Conservation (phyloP, 176 grass and related monocot species). For the Musa schizocarpa region DNA sequence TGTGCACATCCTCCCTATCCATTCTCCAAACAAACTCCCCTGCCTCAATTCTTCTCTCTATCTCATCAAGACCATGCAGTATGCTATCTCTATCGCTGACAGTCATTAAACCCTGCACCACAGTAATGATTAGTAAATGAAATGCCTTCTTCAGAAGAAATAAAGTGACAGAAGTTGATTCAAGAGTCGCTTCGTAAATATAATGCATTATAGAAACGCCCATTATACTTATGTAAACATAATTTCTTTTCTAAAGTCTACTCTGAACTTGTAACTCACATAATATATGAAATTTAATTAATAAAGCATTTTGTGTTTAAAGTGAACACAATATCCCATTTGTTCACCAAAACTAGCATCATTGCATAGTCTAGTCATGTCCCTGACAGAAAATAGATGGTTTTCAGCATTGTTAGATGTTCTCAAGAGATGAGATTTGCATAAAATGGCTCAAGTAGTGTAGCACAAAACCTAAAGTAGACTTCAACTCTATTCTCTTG, state of each 20-base stretch:
- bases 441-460: too few species aligned
- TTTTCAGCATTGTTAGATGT: neutral
- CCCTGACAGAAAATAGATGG: neutral
- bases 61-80: constrained; percentile 72
- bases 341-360: neutral
- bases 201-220: too few species aligned
- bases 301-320: neutral
- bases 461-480: neutral
- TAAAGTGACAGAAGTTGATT: neutral
- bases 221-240: too few species aligned
- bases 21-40: constrained; percentile 86
- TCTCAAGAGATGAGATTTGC: neutral
- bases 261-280: too few species aligned
- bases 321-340: neutral
- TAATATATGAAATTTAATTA: too few species aligned
- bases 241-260: too few species aligned
- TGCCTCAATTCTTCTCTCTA: constrained; percentile 68
- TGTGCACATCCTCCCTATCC: constrained; percentile 88
- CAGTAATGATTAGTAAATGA: neutral
- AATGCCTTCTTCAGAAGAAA: neutral
- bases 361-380: neutral
- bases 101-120: constrained; percentile 81
- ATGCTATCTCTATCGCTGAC: constrained; percentile 60
- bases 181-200: neutral
- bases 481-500: neutral